These are phyloP conservation scores for Hypoxylon trugodes DNA, from an alignment of 495 filamentous ascomycete genomes.

Conservation along the genomic window DNA sequence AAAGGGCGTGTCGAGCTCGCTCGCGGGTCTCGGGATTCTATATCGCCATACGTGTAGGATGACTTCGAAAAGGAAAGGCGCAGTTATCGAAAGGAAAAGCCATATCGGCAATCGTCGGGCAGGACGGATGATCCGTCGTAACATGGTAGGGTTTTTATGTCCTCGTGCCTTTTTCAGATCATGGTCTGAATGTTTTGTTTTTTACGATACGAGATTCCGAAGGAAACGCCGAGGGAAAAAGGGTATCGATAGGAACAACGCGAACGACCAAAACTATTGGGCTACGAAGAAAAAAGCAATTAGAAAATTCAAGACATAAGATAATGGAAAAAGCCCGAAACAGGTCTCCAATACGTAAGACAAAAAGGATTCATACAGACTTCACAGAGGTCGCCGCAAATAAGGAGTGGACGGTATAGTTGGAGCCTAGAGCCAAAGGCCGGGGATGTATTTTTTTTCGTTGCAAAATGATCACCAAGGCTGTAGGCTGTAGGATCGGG, in stretches of 20 bases:
- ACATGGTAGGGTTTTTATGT: slow-evolving; percentile 37
- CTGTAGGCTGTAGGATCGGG: slow-evolving; percentile 23
- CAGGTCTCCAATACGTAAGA: not conserved
- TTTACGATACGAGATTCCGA: not conserved
- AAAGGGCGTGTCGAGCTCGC: slow-evolving; percentile 54
- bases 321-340: no score
- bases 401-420: slow-evolving; percentile 21
- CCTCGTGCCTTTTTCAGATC: slow-evolving; percentile 30
- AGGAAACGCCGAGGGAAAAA: slow-evolving; percentile 12
- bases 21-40: slow-evolving; percentile 36
- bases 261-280: slow-evolving; percentile 21
- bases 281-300: slow-evolving; percentile 11
- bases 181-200: slow-evolving; percentile 26
- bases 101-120: slow-evolving; percentile 43
- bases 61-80: slow-evolving; percentile 43
- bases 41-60: slow-evolving; percentile 42
- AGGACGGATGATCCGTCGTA: slow-evolving; percentile 46
- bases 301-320: slow-evolving; percentile 1
- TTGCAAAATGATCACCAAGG: slow-evolving; percentile 19
- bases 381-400: slow-evolving; percentile 5
- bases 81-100: slow-evolving; percentile 36
- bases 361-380: slow-evolving; percentile 9
- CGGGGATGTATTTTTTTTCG: slow-evolving; percentile 10
- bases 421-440: slow-evolving; percentile 18
- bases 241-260: slow-evolving; percentile 23